Base-by-base conservation (phyloP, 2,329 filamentous ascomycete species). In the Fusarium keratoplasticum region DNA sequence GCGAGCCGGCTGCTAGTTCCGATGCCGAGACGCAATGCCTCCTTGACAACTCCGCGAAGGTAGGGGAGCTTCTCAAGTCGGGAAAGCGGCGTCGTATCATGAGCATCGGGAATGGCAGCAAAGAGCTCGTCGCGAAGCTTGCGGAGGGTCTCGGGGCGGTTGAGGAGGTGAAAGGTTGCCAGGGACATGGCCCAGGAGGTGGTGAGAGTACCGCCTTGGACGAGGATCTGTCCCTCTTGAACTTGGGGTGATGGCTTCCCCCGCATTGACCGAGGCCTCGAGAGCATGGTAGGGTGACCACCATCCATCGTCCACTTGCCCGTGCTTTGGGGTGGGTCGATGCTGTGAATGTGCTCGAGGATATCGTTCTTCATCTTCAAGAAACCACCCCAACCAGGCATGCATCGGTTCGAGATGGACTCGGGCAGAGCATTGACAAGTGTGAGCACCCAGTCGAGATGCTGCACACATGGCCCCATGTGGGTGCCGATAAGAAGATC, bases 21-120 rank as follows among this genome's bases (percentile, higher is more conserved):
- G 16, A 87, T 85, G 61, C 87, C 84, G 6, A 88, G 79, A 8
- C 88, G 84, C 73, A 89, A 80, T 0, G 85, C 81, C 77, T 90
- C 88, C 55, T 85, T 86, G 64, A 89, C 82, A 4, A 88, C 85
- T n/a, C 86, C 87, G 31, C 83, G 79, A 29, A 89, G 82, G 70
- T 88, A 89, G 0, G 83, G 83, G 31, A 85, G 75, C 44, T 71
- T 79, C 63, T 83, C 81, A 2, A 84, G 74, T 50, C 74, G 70
- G 4, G 80, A 75, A 14, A 82, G 69, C 7, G 81, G 72, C 6
- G 77, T 67, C 3, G 74, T 63, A 55, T 80, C 76, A 50, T 79
- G 67, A 13, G 78, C 73, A 44, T 83, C 73, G 2, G 82, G 80
- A 11, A 83, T 80, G 6, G 79, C 80, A 5, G 73, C 77, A 54